phyloP scores from a whole-genome alignment of 371 early-diverging fungal species.

The Mucor saturninus region DNA sequence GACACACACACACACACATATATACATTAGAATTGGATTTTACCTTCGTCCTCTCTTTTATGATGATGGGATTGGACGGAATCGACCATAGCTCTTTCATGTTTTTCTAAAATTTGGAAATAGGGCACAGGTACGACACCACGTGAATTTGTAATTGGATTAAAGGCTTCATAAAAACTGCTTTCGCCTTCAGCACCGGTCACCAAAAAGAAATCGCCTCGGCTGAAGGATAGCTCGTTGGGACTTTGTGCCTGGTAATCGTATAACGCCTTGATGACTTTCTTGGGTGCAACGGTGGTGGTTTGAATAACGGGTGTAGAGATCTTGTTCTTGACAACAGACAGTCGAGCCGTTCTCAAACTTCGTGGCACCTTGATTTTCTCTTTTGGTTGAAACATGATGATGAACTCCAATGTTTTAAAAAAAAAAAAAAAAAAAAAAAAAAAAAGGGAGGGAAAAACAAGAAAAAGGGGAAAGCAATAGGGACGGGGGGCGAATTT shows the following conservation, averaged over 20 bases:
- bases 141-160: constrained; percentile 74
- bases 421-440: constrained; percentile 7
- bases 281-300: constrained; percentile 66
- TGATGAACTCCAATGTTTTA: background rate
- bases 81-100: constrained; percentile 26
- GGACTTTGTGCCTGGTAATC: constrained; percentile 67
- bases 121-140: constrained; percentile 78
- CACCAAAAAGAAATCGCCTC: constrained; percentile 89
- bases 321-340: constrained; percentile 37
- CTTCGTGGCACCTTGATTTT: constrained; percentile 32
- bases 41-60: constrained; percentile 3
- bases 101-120: constrained; percentile 75
- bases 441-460: background rate
- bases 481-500: background rate
- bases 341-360: constrained; percentile 32
- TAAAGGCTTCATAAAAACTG: constrained; percentile 81
- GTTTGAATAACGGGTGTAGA: constrained; percentile 38
- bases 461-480: background rate
- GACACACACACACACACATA: too few species aligned
- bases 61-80: constrained; percentile 1
- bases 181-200: constrained; percentile 62
- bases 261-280: constrained; percentile 76
- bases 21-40: too few species aligned
- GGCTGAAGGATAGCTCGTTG: constrained; percentile 74
- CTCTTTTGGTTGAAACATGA: constrained; percentile 32